Conservation (phyloP, 176 grass and related monocot genomes). For the Phoenix roebelenii region DNA sequence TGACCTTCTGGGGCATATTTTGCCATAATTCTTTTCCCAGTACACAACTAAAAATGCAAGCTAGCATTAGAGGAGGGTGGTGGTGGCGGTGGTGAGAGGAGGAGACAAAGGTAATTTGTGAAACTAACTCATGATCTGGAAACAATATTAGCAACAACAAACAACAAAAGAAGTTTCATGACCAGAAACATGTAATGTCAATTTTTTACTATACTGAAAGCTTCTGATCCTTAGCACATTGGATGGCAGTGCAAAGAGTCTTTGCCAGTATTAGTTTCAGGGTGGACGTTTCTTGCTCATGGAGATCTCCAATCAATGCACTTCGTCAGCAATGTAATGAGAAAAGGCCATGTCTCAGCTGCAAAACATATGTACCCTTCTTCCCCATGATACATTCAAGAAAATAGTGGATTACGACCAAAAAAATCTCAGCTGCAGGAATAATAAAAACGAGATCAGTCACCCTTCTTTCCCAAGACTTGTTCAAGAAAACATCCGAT, state of each 20-base stretch:
- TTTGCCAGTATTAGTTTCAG: slow-evolving; percentile 38
- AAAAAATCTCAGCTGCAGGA: neutral
- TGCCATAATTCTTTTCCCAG: too few relatives aligned
- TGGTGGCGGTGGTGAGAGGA: too few relatives aligned
- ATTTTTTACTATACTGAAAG: slow-evolving; percentile 37
- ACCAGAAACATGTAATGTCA: neutral
- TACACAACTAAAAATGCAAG: too few relatives aligned
- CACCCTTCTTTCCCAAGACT: too few relatives aligned
- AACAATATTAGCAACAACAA: too few relatives aligned
- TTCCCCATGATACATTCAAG: neutral
- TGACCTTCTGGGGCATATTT: too few relatives aligned
- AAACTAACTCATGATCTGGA: too few relatives aligned
- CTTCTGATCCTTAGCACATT: slow-evolving; percentile 46
- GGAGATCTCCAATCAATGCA: slow-evolving; percentile 44
- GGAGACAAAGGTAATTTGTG: too few relatives aligned
- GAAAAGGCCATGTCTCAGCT: slow-evolving; percentile 65
- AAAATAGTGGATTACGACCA: neutral
- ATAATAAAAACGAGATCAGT: too few relatives aligned
- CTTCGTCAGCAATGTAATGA: slow-evolving; percentile 34
- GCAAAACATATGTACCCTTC: slow-evolving; percentile 15
- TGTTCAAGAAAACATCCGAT: neutral
- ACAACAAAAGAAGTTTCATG: too few relatives aligned
- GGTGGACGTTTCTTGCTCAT: slow-evolving; percentile 49
- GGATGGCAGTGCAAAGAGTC: slow-evolving; percentile 51
- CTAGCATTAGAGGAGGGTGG: too few relatives aligned